phyloP scores from a whole-genome alignment of 2,329 filamentous ascomycete genomes.

The Aspergillus aculeatus region DNA sequence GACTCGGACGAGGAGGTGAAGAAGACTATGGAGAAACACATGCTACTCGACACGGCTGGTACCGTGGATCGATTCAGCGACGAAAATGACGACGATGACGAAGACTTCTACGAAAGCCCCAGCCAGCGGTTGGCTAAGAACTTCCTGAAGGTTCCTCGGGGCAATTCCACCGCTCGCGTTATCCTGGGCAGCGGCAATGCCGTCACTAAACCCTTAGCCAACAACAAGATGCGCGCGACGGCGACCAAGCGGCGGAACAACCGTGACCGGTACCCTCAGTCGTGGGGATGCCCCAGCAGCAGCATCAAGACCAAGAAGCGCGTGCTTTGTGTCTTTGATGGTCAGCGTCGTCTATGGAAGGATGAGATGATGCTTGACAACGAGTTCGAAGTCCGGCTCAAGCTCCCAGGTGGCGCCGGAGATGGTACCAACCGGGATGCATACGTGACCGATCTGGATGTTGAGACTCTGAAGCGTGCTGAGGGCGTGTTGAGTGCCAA shows the following conservation, averaged over 20 bases:
- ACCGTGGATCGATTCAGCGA: conserved; percentile 51
- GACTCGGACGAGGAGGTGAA: conserved; percentile 59
- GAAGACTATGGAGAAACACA: conserved; percentile 59
- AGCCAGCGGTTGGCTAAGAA: conserved; percentile 49
- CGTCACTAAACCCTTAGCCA: conserved; percentile 41
- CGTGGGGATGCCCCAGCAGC: conserved; percentile 87
- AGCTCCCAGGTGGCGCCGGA: conserved; percentile 68
- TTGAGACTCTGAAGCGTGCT: conserved; percentile 85
- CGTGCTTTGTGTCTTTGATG: conserved; percentile 89
- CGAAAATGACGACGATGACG: conserved; percentile 56
- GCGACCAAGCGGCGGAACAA: conserved; percentile 73
- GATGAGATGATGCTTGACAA: conserved; percentile 99
- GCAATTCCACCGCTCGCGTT: conserved; percentile 51
- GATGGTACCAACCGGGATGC: conserved; percentile 81
- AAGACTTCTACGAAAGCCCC: conserved; percentile 52
- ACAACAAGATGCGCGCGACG: conserved; percentile 69
- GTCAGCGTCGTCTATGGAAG: conserved; percentile 82
- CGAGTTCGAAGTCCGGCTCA: conserved; percentile 88
- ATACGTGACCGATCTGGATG: conserved; percentile 90
- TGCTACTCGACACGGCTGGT: conserved; percentile 50
- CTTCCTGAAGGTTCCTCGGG: conserved; percentile 50
- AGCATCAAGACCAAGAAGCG: conserved; percentile 99
- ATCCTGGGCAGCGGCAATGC: conserved; percentile 50
- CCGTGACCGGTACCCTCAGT: conserved; percentile 87
- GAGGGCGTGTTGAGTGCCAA: conserved; percentile 78